Evolutionary conservation across 176 grass and related monocot species (phyloP).

Genomic region (Guadua angustifolia): DNA sequence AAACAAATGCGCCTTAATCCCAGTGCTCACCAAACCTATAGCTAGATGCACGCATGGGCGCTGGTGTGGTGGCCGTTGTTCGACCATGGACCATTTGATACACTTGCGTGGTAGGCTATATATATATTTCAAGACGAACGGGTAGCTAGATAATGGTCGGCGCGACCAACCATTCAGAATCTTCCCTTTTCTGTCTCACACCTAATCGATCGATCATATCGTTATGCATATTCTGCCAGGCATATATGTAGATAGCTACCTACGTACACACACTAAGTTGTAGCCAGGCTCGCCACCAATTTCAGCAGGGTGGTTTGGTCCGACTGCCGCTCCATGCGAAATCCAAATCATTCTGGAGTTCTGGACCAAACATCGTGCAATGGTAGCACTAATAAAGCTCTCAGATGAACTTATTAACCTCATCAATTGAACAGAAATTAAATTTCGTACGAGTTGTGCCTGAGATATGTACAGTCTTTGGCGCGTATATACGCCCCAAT

Average conservation of each 20-base stretch:
- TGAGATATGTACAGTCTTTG: too few species aligned
- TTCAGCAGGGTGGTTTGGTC: too few species aligned
- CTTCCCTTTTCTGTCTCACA: not conserved
- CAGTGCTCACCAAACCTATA: slow-evolving; percentile 3
- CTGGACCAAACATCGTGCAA: too few species aligned
- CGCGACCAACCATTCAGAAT: not conserved
- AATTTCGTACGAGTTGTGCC: too few species aligned
- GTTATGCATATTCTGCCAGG: not conserved
- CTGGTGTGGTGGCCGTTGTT: slow-evolving; percentile 3
- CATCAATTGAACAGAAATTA: too few species aligned
- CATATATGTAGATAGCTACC: not conserved
- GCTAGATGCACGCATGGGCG: not conserved
- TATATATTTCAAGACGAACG: slow-evolving; percentile 14
- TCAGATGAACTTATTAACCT: too few species aligned
- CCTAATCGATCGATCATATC: not conserved
- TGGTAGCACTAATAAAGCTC: too few species aligned
- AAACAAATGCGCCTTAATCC: too few species aligned
- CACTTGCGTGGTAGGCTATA: not conserved
- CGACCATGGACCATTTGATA: not conserved
- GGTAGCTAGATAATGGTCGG: slow-evolving; percentile 1
- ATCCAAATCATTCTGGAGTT: too few species aligned
- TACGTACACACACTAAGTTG: not conserved
- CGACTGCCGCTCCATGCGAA: too few species aligned
- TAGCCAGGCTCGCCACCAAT: too few species aligned
- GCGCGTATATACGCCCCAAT: too few species aligned